Conservation (phyloP, 1,284 basidiomycete species). For the Serendipita sp. region DNA sequence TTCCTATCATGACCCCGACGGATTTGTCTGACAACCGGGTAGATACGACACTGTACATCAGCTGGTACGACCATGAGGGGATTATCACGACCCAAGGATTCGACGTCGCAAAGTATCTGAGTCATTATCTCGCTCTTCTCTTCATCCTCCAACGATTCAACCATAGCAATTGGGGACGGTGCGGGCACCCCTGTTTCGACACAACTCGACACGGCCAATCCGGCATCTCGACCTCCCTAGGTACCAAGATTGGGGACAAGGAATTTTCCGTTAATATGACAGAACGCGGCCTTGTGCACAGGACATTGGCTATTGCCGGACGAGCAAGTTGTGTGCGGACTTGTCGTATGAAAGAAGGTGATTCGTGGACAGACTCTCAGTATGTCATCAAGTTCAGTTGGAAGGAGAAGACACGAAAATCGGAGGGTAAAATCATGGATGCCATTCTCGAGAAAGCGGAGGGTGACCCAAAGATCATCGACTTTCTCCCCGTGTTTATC, state of each 20-base stretch:
- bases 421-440: not conserved
- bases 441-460: not conserved
- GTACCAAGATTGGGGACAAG: not conserved
- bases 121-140: not conserved
- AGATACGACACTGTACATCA: not conserved
- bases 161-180: not conserved
- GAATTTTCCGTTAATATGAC: not conserved
- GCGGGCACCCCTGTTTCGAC: not conserved
- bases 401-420: not conserved
- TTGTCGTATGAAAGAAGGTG: not conserved
- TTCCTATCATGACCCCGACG: too few relatives aligned
- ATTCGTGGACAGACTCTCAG: not conserved
- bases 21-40: not conserved
- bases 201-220: not conserved
- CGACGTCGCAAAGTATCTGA: not conserved
- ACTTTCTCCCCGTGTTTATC: not conserved
- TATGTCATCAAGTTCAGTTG: not conserved
- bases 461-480: not conserved
- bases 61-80: not conserved
- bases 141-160: not conserved
- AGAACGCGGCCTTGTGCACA: not conserved
- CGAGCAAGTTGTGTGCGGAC: not conserved
- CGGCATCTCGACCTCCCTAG: not conserved
- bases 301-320: not conserved
- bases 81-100: not conserved